Evolutionary conservation across 1,284 basidiomycete genomes (phyloP), one percentile per base, ranked within the genome.

Genomic region (Grifola frondosa): DNA sequence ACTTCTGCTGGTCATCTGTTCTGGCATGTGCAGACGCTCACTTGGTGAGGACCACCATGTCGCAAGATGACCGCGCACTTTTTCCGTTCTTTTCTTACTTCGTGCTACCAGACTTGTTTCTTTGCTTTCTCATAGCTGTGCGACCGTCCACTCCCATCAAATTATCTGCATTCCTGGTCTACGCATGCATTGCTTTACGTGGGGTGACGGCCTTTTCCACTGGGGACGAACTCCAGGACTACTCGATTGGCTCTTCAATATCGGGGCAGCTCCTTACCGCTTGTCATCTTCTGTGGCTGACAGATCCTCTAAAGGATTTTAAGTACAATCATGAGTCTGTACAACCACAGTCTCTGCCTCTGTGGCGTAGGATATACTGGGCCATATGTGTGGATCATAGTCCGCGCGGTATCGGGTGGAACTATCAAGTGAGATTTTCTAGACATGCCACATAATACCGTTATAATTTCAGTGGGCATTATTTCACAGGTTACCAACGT

Each of bases 391-490:
- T 51, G 11, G 21, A 43, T 11, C 32, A 30, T 17, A 51, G 48
- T 37, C 26, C 30, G 6, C 49, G 49, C 6, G 37, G 48, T 17
- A 40, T 51, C 13, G 49, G 49, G 2, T 48, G 43, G 20, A 51
- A 43, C 23, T 42, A 31, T 13, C 49, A 51, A 41, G 49, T 51
- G 30, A 10, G 23, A 9, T 20, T 16, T 16, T 16, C n/a, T n/a
- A n/a, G n/a, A n/a, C n/a, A n/a, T n/a, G n/a, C n/a, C n/a, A n/a
- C n/a, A n/a, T n/a, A n/a, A n/a, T n/a, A n/a, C n/a, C n/a, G 3
- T 3, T 9, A 5, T 17, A n/a, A 21, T 16, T 16, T 21, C 33
- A 15, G 25, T 23, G n/a, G 17, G 17, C 2, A 12, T 13, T 5
- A n/a, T 1, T 8, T 9, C n/a, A 6, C 21, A 50, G 49, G 44